Percentiles rank a stretch among this genome's conserved stretches.
These are phyloP conservation scores for Piloderma croceum DNA, from an alignment of 768 basidiomycete genomes.

Conservation along the genomic window DNA sequence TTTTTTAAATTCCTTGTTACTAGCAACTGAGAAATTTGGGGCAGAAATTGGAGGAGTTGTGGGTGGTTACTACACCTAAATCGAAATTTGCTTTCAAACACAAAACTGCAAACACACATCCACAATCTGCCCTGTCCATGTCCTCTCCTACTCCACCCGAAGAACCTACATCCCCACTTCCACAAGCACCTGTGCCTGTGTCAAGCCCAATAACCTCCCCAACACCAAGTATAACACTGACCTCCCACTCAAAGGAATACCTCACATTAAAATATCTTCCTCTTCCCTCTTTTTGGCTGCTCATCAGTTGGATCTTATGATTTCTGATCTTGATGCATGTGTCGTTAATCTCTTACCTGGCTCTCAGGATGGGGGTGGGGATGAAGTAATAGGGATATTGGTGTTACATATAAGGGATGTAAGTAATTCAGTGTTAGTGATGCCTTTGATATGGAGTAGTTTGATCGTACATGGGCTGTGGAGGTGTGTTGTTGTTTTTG, in stretches of 20 bases:
- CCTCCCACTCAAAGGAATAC: conserved; percentile 40
- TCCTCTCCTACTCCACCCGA: conserved; percentile 1
- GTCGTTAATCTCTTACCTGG: conserved; percentile 59
- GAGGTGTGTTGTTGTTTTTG: conserved; percentile 60
- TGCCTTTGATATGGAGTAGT: conserved; percentile 65
- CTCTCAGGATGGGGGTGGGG: conserved; percentile 9
- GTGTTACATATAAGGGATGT: conserved; percentile 64
- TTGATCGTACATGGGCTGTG: conserved; percentile 62
- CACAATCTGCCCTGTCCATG: too few relatives aligned
- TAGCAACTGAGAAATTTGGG: conserved; percentile 70
- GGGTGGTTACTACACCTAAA: conserved; percentile 40
- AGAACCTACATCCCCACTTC: neutral
- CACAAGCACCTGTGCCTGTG: neutral
- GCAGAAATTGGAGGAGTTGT: conserved; percentile 44
- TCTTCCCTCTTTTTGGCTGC: too few relatives aligned
- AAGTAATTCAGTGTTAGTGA: conserved; percentile 53
- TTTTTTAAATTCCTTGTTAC: too few relatives aligned
- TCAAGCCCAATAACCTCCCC: conserved; percentile 14
- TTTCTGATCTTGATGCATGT: conserved; percentile 63
- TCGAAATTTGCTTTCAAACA: conserved; percentile 69
- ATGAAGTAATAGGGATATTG: conserved; percentile 30
- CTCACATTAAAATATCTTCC: conserved; percentile 41
- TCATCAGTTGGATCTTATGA: conserved; percentile 47
- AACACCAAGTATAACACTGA: conserved; percentile 40
- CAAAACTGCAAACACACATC: conserved; percentile 25